A percentile compares a stretch with the other conserved stretches of the same genome.
Evolutionary conservation across 2,329 filamentous ascomycete genomes (phyloP).

Genomic region (Beauveria brongniartii): DNA sequence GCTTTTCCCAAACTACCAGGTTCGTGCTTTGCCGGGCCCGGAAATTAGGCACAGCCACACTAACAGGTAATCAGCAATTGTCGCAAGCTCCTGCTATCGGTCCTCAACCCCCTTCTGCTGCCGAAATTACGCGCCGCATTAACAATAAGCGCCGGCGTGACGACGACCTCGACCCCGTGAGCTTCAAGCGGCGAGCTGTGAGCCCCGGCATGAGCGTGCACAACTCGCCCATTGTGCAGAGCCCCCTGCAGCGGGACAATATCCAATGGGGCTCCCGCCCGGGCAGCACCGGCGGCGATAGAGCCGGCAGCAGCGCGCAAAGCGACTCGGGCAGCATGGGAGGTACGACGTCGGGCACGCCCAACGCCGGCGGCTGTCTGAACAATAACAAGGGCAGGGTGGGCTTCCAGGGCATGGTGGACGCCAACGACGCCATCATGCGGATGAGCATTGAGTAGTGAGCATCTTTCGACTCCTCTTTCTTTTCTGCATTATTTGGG

Average conservation of each 20-base stretch:
- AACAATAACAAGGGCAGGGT: conserved; percentile 52
- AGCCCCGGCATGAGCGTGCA: conserved; percentile 86
- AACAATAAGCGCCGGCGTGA: conserved; percentile 79
- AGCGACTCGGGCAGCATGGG: conserved; percentile 40
- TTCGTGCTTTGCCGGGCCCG: conserved; percentile 10
- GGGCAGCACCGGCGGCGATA: conserved; percentile 50
- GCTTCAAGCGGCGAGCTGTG: conserved; percentile 86
- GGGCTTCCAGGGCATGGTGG: conserved; percentile 86
- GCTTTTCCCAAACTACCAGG: conserved; percentile 26
- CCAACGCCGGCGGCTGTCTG: conserved; percentile 31
- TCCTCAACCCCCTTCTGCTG: conserved; percentile 50
- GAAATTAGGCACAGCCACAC: conserved; percentile 1
- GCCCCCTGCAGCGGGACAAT: conserved; percentile 65
- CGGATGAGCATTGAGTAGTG: conserved; percentile 90
- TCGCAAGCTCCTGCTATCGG: conserved; percentile 23
- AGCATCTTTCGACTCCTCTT: neutral
- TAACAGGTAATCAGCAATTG: conserved; percentile 17
- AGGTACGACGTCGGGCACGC: conserved; percentile 23
- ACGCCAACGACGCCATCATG: conserved; percentile 92
- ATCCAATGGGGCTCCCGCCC: conserved; percentile 66
- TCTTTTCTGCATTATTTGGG: neutral
- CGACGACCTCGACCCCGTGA: conserved; percentile 80
- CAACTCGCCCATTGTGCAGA: conserved; percentile 82
- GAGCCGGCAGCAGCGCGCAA: conserved; percentile 42
- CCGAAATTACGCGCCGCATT: conserved; percentile 70